Conservation (phyloP, 192 early-diverging fungal species). For the Haplosporangium gracile region DNA sequence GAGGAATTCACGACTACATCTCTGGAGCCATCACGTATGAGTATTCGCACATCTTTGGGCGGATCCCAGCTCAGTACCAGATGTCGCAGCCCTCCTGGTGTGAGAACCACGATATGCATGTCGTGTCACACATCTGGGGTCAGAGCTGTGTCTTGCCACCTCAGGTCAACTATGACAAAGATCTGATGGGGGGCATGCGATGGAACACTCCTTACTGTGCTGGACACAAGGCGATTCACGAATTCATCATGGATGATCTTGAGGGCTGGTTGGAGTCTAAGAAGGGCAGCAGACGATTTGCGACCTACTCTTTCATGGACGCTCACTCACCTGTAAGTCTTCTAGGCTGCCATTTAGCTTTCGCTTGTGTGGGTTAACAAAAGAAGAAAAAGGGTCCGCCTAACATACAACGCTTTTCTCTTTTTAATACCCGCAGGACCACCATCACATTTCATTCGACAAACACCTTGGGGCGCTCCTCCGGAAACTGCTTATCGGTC, state of each 20-base stretch:
- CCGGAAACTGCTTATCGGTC: slow-evolving; percentile 31
- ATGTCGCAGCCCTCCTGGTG: slow-evolving; percentile 44
- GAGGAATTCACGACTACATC: slow-evolving; percentile 34
- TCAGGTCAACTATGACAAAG: slow-evolving; percentile 22
- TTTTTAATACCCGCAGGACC: slow-evolving; percentile 18
- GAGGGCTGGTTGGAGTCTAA: slow-evolving; percentile 42
- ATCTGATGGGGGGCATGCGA: slow-evolving; percentile 52
- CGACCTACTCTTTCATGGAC: slow-evolving; percentile 54
- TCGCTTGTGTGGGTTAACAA: not conserved
- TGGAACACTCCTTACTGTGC: slow-evolving; percentile 52
- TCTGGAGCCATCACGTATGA: slow-evolving; percentile 35
- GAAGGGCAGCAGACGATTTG: slow-evolving; percentile 39
- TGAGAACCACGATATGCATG: slow-evolving; percentile 48
- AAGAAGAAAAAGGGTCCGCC: not conserved
- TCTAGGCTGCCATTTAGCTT: not conserved
- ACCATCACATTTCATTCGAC: slow-evolving; percentile 53
- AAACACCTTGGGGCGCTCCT: slow-evolving; percentile 17
- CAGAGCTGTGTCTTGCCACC: slow-evolving; percentile 36
- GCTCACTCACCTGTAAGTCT: slow-evolving; percentile 49
- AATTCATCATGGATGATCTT: slow-evolving; percentile 51
- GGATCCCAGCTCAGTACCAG: slow-evolving; percentile 49
- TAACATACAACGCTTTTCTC: not conserved
- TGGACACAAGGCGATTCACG: slow-evolving; percentile 49
- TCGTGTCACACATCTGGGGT: slow-evolving; percentile 32
- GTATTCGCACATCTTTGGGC: slow-evolving; percentile 19